Base-by-base conservation (phyloP, 805 yeast species). In the Phaffomyces thermotolerans region DNA sequence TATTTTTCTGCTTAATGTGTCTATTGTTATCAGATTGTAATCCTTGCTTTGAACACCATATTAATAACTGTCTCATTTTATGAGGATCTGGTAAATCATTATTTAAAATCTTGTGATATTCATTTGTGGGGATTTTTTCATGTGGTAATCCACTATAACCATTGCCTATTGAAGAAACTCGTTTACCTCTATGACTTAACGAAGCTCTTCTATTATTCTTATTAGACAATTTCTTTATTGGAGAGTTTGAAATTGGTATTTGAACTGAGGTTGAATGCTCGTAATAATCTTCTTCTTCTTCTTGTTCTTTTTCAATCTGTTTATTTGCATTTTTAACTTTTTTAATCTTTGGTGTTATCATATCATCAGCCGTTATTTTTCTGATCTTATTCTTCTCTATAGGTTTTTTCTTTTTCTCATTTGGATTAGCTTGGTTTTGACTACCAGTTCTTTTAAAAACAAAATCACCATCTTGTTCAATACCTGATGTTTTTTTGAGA, bases 141-240 rank as follows among this genome's bases (percentile, higher is more conserved):
- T 84, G 90, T 2, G 90, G 90, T 27, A 72, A 73, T 0, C 81
- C 85, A 3, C 67, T 69, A 51, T 77, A 78, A 3, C 90, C 91
- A 54, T 81, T 82, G 2, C 90, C 89, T 7, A 84, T 74, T 0
- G 89, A 80, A 55, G 85, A 83, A 3, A 80, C 75, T 25, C 93
- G 62, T 53, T 81, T 81, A 8, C 93, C 93, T 30, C 93, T 65
- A 42, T 74, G 72, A 34, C 71, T 58, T 50, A 79, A 62, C 1
- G 84, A 77, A 2, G 76, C 56, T 41, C 83, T 57, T 51, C 84
- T 65, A 25, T 44, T 36, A 12, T 62, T 34, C 5, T 20, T 20
- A 20, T 20, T 20, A 20, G 22, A 20, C n/a, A 57, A 41, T 68
- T 66, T 50, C 65, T 52, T 39, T 41, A 65, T 57, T 7, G 72